Evolutionary conservation across 1,139 yeast species (phyloP).

Genomic region (Nadsonia starkeyi-henricii): DNA sequence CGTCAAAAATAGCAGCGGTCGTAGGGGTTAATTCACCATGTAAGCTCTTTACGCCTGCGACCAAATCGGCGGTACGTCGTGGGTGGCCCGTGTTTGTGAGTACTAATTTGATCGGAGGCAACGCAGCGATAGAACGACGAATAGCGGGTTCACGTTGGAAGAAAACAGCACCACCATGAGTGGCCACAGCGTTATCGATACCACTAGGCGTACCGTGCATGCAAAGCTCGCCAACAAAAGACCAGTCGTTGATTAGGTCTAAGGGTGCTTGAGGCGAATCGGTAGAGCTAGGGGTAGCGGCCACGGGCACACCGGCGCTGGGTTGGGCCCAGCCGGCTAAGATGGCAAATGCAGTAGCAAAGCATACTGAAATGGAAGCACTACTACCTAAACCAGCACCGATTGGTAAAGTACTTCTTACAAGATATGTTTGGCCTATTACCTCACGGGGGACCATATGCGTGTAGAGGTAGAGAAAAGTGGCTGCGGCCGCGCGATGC

Average conservation of each 20-base stretch:
- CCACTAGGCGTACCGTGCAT: conserved; percentile 97
- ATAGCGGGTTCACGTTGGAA: conserved; percentile 52
- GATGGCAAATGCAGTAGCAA: conserved; percentile 59
- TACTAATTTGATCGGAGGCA: conserved; percentile 63
- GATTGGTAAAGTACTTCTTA: conserved; percentile 77
- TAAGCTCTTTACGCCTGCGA: conserved; percentile 55
- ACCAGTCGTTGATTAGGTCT: conserved; percentile 66
- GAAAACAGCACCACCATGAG: conserved; percentile 91
- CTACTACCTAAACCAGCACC: conserved; percentile 97
- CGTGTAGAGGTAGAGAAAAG: conserved; percentile 66
- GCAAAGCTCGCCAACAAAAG: conserved; percentile 86
- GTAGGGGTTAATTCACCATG: conserved; percentile 41
- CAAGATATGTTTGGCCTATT: conserved; percentile 44
- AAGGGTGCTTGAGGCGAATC: neutral
- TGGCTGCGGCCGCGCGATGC: conserved; percentile 72
- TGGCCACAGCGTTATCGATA: conserved; percentile 91
- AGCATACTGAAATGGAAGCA: conserved; percentile 78
- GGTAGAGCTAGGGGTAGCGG: too few species aligned
- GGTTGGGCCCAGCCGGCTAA: conserved; percentile 30
- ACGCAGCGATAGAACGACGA: conserved; percentile 39
- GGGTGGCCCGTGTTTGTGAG: conserved; percentile 80
- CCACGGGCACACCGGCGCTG: too few species aligned
- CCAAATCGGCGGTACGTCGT: conserved; percentile 73
- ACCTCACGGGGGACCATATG: conserved; percentile 37
- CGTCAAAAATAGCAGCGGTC: conserved; percentile 43